Percentiles rank a stretch among this genome's conserved stretches.
Evolutionary conservation across 2,329 filamentous ascomycete species (phyloP).

Genomic region (Diaporthe humulicola): DNA sequence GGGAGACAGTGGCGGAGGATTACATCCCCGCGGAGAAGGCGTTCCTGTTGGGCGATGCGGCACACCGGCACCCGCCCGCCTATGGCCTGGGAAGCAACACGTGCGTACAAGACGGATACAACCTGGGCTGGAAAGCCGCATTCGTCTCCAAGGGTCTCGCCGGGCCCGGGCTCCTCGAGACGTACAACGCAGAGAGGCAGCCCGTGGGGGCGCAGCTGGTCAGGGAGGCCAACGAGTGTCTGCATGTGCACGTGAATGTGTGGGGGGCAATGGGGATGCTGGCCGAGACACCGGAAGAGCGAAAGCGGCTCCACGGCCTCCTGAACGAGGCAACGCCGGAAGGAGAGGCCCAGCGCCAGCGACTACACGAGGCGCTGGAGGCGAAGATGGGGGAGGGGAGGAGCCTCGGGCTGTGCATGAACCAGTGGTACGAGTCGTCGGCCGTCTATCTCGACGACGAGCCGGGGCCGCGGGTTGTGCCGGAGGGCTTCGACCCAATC

Average conservation of each 20-base stretch:
- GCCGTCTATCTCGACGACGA: conserved; percentile 53
- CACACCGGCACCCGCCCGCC: conserved; percentile 64
- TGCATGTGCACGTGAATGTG: conserved; percentile 51
- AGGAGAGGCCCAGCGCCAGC: conserved; percentile 51
- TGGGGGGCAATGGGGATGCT: conserved; percentile 52
- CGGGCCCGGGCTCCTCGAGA: conserved; percentile 50
- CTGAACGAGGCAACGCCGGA: conserved; percentile 50
- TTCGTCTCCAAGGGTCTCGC: conserved; percentile 54
- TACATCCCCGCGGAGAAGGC: conserved; percentile 57
- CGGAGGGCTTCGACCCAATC: conserved; percentile 50
- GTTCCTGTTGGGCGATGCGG: conserved; percentile 65
- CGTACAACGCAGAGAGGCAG: conserved; percentile 55
- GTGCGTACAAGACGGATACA: conserved; percentile 63
- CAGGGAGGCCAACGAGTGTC: conserved; percentile 44
- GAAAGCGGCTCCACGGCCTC: conserved; percentile 50
- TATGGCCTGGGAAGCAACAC: conserved; percentile 66
- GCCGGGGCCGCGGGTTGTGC: conserved; percentile 37
- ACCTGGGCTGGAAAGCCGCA: conserved; percentile 62
- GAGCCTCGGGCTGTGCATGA: conserved; percentile 67
- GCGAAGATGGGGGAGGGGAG: conserved; percentile 59
- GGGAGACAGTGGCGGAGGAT: conserved; percentile 66
- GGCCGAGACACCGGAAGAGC: conserved; percentile 46
- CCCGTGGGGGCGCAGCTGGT: conserved; percentile 58
- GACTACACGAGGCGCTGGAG: conserved; percentile 54
- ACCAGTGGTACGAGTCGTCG: conserved; percentile 61